Conservation (phyloP, 2,329 filamentous ascomycete species). For the Dactylellina haptotyla region DNA sequence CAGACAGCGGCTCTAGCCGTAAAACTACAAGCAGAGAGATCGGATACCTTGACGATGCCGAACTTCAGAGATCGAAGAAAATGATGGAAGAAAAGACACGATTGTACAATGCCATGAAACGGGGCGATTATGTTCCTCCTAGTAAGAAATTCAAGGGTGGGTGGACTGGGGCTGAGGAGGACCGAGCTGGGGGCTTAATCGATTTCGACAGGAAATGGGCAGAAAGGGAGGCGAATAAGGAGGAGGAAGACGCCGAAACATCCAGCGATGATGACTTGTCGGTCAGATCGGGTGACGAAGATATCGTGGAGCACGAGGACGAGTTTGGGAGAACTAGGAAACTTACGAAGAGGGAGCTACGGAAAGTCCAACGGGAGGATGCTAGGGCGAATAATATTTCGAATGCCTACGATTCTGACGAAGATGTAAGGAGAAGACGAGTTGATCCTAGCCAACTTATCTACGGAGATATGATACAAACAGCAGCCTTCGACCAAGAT, state of each 20-base stretch:
- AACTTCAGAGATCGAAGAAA: conserved; percentile 74
- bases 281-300: conserved; percentile 64
- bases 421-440: conserved; percentile 53
- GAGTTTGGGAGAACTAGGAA: conserved; percentile 87
- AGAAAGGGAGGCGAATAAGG: conserved; percentile 67
- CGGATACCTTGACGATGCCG: conserved; percentile 69
- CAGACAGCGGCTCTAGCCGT: conserved; percentile 65
- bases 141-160: conserved; percentile 38
- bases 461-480: conserved; percentile 84
- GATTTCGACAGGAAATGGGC: conserved; percentile 98
- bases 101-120: conserved; percentile 87
- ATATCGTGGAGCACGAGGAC: conserved; percentile 86
- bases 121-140: conserved; percentile 78
- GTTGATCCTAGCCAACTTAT: conserved; percentile 72
- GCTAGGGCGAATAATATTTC: conserved; percentile 30
- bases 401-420: conserved; percentile 43
- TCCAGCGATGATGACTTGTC: conserved; percentile 60
- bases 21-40: conserved; percentile 69
- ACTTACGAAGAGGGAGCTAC: conserved; percentile 74
- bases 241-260: conserved; percentile 47
- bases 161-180: conserved; percentile 65
- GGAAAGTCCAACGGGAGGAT: conserved; percentile 64
- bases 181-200: conserved; percentile 75
- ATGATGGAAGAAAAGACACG: conserved; percentile 91
- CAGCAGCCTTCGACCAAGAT: conserved; percentile 81